Percentiles rank a stretch among this genome's conserved stretches.
These are phyloP conservation scores for Myriosclerotinia scirpicola DNA, from an alignment of 2,329 filamentous ascomycete species.

Conservation along the genomic window DNA sequence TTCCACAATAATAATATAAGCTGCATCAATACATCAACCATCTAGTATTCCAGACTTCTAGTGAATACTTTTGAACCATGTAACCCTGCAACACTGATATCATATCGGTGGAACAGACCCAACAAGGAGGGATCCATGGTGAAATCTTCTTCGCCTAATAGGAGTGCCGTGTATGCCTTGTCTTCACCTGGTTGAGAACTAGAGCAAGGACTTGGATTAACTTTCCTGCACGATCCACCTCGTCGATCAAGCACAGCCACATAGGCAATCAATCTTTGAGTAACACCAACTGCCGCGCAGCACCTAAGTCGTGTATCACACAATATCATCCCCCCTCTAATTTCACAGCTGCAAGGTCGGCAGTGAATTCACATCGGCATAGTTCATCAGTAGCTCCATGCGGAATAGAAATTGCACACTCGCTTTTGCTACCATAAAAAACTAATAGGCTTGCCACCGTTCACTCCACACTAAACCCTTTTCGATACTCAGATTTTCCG, in stretches of 20 bases:
- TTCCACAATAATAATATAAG: no score
- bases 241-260: slow-evolving; percentile 7
- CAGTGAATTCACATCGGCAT: neutral
- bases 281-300: neutral
- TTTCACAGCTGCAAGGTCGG: neutral
- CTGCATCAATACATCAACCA: no score
- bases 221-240: neutral
- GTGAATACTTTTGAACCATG: no score
- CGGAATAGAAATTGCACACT: neutral
- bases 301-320: neutral
- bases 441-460: neutral
- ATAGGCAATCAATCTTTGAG: neutral
- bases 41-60: no score
- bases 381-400: neutral
- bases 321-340: neutral
- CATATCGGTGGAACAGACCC: no score
- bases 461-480: no score
- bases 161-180: neutral
- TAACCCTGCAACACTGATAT: no score
- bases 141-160: neutral
- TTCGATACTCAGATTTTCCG: neutral
- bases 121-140: no score
- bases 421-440: neutral
- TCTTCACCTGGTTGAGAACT: neutral
- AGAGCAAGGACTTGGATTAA: neutral